Evolutionary conservation across 2,329 filamentous ascomycete species (phyloP), one percentile per base, ranked within the genome.

Genomic region (Cercospora sesami): DNA sequence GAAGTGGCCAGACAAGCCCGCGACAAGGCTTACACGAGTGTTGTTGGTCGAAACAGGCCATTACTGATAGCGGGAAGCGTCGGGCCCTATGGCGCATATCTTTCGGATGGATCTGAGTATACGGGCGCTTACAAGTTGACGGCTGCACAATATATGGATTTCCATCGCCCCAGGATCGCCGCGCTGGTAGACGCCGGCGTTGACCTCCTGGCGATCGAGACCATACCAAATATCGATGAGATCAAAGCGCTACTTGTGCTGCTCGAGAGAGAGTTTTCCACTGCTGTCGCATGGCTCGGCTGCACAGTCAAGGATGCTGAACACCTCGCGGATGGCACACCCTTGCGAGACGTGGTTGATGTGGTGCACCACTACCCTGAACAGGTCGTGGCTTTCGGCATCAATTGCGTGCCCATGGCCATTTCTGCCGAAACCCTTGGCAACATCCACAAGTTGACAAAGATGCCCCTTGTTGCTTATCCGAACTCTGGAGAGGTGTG

Each of bases 401-500:
- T 84, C 66, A 84, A 84, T 68, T 84, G 83, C 68, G 76, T 83
- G 1, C 73, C 79, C 0, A 74, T 80, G 53, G 73, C 76, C 42
- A 59, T 79, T 5, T 80, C 76, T 2, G 66, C 78, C 1, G 75
- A 67, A 12, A 79, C 80, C 4, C 65, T 83, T 45, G 67, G 75
- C 57, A 71, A 72, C 12, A 67, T 83, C 31, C 69, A 66, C 16
- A 66, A 71, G 16, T 59, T 76, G 28, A 78, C 80, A 21, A 70
- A 72, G 30, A 76, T 78, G 60, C 77, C 78, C 9, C 68, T 82
- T 48, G 42, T 72, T 4, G 71, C 69, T 31, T 84, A 84, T 73
- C 81, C 82, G 0, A 84, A 84, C 61, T 83, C 81, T 4, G 83
- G 83, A 2, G 83, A 84, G 72, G 73, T 74, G 28, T 84, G 80